A percentile compares a stretch with the other conserved stretches of the same genome.
phyloP scores from a whole-genome alignment of 495 filamentous ascomycete genomes.

The Penicillium roqueforti region DNA sequence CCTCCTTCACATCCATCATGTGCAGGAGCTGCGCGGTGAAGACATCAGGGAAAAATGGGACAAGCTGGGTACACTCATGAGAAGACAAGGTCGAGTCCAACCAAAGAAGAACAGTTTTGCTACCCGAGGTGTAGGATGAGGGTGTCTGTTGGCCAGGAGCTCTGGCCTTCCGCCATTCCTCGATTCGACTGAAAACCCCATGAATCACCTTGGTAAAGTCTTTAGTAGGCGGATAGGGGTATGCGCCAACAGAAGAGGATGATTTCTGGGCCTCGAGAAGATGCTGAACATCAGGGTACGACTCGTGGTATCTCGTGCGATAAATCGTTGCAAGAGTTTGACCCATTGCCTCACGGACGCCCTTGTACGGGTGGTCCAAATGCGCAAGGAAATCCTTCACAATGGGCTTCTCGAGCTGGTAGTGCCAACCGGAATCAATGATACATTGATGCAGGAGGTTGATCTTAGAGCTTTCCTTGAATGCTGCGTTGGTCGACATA shows the following conservation, averaged over 20 bases:
- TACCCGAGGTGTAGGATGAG: slow-evolving; percentile 90
- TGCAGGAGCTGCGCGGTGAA: slow-evolving; percentile 90
- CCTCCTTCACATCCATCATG: slow-evolving; percentile 99
- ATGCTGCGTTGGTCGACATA: slow-evolving; percentile 92
- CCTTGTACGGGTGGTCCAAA: slow-evolving; percentile 96
- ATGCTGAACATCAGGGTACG: slow-evolving; percentile 68
- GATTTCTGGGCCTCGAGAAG: slow-evolving; percentile 75
- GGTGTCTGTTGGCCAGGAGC: slow-evolving; percentile 87
- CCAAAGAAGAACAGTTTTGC: slow-evolving; percentile 95
- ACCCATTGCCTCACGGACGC: slow-evolving; percentile 91
- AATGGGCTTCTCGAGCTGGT: slow-evolving; percentile 87
- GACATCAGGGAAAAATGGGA: slow-evolving; percentile 83
- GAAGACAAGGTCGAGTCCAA: slow-evolving; percentile 86
- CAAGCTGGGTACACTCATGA: slow-evolving; percentile 86
- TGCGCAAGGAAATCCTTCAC: slow-evolving; percentile 84
- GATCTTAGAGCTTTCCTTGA: slow-evolving; percentile 98
- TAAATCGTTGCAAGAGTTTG: slow-evolving; percentile 82
- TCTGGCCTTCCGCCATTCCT: slow-evolving; percentile 81
- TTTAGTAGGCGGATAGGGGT: slow-evolving; percentile 70
- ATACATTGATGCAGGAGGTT: slow-evolving; percentile 86
- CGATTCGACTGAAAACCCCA: slow-evolving; percentile 74
- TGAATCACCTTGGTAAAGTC: slow-evolving; percentile 70
- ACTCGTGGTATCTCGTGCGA: slow-evolving; percentile 87
- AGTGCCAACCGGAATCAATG: slow-evolving; percentile 90
- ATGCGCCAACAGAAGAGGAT: slow-evolving; percentile 77